Evolutionary conservation across 495 filamentous ascomycete species (phyloP).

Genomic region (Neurospora sp.): DNA sequence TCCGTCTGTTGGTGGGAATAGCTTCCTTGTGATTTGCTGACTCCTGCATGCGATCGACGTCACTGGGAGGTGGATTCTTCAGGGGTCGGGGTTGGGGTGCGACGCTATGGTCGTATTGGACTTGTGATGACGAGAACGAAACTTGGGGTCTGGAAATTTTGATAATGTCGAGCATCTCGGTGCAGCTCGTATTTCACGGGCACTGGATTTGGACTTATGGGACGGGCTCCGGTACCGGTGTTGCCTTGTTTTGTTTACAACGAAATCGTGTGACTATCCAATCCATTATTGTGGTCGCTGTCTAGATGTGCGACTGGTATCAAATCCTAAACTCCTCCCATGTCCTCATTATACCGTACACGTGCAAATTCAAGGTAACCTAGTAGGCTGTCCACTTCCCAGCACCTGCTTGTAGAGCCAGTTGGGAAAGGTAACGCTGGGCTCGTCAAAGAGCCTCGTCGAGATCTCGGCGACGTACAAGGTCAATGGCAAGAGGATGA

Average conservation of each 20-base stretch:
- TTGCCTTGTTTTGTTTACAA: not conserved
- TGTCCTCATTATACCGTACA: not conserved
- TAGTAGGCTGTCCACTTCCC: not conserved
- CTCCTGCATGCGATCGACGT: not conserved
- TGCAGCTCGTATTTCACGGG: not conserved
- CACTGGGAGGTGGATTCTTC: not conserved
- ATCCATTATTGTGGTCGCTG: not conserved
- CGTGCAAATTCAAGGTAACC: not conserved
- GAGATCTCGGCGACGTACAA: constrained; percentile 47
- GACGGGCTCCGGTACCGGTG: too few relatives aligned
- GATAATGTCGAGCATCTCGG: not conserved
- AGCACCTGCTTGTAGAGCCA: constrained; percentile 39
- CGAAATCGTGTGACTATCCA: not conserved
- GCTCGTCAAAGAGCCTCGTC: constrained; percentile 47
- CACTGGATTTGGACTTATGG: too few relatives aligned
- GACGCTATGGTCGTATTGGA: not conserved
- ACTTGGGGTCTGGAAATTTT: not conserved
- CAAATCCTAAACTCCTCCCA: not conserved
- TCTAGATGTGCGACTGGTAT: not conserved
- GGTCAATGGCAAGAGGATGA: constrained; percentile 46
- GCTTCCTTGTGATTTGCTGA: not conserved
- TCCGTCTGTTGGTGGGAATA: not conserved
- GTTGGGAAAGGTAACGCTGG: constrained; percentile 40
- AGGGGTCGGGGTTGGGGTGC: not conserved
- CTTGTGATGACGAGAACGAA: not conserved